phyloP scores from a whole-genome alignment of 208 protist species.

The Wallacemonas sp. region DNA sequence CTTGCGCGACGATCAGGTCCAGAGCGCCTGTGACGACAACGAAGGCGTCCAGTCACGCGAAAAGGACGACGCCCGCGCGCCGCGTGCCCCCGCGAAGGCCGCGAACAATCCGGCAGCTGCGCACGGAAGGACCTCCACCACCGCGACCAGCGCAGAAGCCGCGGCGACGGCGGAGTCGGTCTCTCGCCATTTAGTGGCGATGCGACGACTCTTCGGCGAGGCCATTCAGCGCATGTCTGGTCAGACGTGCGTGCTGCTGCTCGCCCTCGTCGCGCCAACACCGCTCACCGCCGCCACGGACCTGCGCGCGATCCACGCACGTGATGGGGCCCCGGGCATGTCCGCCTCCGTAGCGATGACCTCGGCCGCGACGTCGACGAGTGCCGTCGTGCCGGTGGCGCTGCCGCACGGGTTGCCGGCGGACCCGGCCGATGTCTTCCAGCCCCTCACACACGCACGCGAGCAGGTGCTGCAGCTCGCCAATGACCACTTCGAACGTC shows the following conservation, averaged over 20 bases:
- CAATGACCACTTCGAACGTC: not conserved
- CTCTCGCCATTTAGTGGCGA: constrained; percentile 20
- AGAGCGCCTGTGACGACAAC: not conserved
- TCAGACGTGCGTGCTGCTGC: constrained; percentile 42
- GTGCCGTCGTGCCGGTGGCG: not conserved
- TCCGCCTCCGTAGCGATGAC: too few species aligned
- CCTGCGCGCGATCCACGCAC: not conserved
- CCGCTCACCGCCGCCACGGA: constrained; percentile 8
- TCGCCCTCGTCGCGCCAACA: constrained; percentile 34
- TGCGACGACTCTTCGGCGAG: constrained; percentile 29
- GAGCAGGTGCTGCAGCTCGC: constrained; percentile 8
- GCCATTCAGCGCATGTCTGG: constrained; percentile 39
- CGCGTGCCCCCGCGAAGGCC: too few species aligned
- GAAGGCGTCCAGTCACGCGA: not conserved
- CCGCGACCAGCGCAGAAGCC: too few species aligned
- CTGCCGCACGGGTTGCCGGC: constrained; percentile 9
- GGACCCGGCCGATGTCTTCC: constrained; percentile 22
- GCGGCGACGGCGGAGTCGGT: constrained; percentile 16
- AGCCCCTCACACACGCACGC: not conserved
- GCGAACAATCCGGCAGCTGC: not conserved
- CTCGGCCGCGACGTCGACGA: not conserved
- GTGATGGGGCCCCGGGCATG: too few species aligned
- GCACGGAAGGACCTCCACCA: not conserved
- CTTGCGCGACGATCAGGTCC: constrained; percentile 6
- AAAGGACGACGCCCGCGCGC: too few species aligned